Conservation (phyloP, 345 rosid genomes). For the Theobroma cacao region DNA sequence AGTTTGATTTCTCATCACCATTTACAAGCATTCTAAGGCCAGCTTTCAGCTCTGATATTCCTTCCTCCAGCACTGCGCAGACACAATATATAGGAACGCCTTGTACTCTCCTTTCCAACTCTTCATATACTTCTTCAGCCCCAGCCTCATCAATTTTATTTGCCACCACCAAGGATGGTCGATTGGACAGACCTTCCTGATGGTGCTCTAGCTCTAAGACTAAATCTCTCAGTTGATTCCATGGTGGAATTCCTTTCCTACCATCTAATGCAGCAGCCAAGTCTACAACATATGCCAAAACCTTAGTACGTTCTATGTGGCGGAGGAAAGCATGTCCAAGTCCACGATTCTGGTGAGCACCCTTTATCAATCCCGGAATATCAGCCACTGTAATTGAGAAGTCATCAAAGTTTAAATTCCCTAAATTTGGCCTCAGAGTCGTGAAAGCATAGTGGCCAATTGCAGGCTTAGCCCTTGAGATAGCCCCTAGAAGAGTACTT, state of each 20-base stretch:
- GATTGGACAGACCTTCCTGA: constrained; percentile 69
- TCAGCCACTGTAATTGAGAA: constrained; percentile 90
- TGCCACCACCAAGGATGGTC: constrained; percentile 76
- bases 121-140: constrained; percentile 56
- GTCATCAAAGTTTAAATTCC: constrained; percentile 72
- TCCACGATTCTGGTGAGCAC: constrained; percentile 82
- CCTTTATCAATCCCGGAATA: constrained; percentile 90
- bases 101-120: constrained; percentile 59
- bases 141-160: constrained; percentile 86
- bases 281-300: constrained; percentile 86
- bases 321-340: constrained; percentile 89
- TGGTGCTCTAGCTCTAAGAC: constrained; percentile 83
- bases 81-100: constrained; percentile 65
- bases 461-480: constrained; percentile 78
- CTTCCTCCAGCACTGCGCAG: constrained; percentile 84
- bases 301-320: constrained; percentile 94
- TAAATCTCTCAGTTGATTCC: constrained; percentile 79
- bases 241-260: constrained; percentile 68
- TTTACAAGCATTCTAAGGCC: constrained; percentile 72
- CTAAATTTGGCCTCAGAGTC: constrained; percentile 82
- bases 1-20: constrained; percentile 31
- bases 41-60: constrained; percentile 71
- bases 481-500: constrained; percentile 85
- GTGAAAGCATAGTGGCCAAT: constrained; percentile 92
- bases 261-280: constrained; percentile 75